Conservation (phyloP, 208 protist species). For the Herpetomonas samuelpessoai region DNA sequence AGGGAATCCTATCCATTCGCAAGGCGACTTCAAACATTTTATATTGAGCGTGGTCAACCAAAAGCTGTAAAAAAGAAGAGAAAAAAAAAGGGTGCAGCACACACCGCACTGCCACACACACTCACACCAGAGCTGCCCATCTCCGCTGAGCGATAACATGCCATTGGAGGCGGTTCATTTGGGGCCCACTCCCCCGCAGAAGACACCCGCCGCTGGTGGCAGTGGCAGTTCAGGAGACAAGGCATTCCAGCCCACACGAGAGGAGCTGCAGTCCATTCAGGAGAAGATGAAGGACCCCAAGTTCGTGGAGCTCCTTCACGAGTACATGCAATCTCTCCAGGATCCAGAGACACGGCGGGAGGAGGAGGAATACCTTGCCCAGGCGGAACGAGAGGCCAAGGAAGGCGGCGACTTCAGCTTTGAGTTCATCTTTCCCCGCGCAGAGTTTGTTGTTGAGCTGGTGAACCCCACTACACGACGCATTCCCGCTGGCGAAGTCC, state of each 20-base stretch:
- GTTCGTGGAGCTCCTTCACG: constrained; percentile 82
- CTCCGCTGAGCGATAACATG: no score
- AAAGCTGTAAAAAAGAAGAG: no score
- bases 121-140: no score
- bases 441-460: constrained; percentile 83
- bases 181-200: no score
- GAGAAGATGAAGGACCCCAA: constrained; percentile 90
- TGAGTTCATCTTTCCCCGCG: constrained; percentile 85
- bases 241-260: constrained; percentile 62
- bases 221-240: no score
- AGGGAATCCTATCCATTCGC: no score
- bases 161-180: no score
- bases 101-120: no score
- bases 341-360: constrained; percentile 84
- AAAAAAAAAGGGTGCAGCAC: no score
- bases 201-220: no score
- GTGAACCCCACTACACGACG: constrained; percentile 48
- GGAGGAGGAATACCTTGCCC: constrained; percentile 88
- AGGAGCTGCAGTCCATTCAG: constrained; percentile 73
- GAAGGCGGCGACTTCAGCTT: constrained; percentile 88
- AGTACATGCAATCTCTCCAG: constrained; percentile 86
- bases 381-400: constrained; percentile 81
- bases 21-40: no score
- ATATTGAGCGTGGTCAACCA: no score
- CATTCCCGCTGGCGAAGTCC: constrained; percentile 16